Conservation (phyloP, 305 asterid genomes). For the Andrographis paniculata region DNA sequence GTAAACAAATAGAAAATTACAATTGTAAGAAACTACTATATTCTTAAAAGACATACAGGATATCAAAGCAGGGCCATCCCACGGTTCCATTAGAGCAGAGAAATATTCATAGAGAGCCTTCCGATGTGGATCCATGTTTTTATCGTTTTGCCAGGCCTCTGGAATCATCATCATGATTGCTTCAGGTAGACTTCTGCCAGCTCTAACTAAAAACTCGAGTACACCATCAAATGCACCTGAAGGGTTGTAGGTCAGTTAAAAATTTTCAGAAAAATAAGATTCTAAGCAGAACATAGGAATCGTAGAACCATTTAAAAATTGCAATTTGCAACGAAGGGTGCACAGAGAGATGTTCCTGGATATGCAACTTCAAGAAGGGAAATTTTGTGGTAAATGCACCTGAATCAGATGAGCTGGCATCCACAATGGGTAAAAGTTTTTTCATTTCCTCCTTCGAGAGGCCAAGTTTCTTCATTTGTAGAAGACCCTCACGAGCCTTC, state of each 20-base stretch:
- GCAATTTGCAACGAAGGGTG: slow-evolving; percentile 6
- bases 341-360: no score
- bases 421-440: slow-evolving; percentile 94
- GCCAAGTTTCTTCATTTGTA: slow-evolving; percentile 90
- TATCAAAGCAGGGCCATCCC: slow-evolving; percentile 99
- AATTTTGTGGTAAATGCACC: slow-evolving; percentile 38
- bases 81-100: slow-evolving; percentile 97
- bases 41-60: slow-evolving; percentile 51
- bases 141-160: slow-evolving; percentile 99
- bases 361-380: no score
- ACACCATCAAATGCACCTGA: slow-evolving; percentile 99
- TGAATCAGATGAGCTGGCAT: slow-evolving; percentile 99
- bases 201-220: slow-evolving; percentile 93
- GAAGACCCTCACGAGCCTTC: slow-evolving; percentile 99
- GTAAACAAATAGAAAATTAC: slow-evolving; percentile 19
- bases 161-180: slow-evolving; percentile 99
- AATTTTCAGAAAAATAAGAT: no score
- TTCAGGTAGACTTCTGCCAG: slow-evolving; percentile 99
- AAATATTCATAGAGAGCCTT: slow-evolving; percentile 89
- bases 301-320: no score
- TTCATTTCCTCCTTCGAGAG: slow-evolving; percentile 86
- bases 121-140: slow-evolving; percentile 88
- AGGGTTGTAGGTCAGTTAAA: no score
- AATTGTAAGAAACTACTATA: slow-evolving; percentile 5
- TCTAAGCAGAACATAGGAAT: no score